Percentiles rank a stretch among this genome's conserved stretches.
Conservation (phyloP, 805 yeast species). For the Yarrowia sp. region DNA sequence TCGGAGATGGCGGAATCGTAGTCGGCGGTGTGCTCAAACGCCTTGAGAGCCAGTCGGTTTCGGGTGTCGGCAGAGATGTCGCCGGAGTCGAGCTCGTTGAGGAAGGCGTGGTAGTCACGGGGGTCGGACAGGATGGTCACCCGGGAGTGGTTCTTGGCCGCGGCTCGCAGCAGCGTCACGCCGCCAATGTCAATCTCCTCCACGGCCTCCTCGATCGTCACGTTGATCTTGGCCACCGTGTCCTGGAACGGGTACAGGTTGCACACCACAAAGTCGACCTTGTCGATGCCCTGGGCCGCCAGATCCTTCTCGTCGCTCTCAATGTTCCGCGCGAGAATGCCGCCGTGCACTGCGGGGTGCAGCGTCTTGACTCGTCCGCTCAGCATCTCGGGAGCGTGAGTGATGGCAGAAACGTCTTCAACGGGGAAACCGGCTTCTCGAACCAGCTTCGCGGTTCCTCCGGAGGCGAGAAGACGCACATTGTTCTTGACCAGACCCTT, state of each 20-base stretch:
- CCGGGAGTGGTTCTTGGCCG: conserved; percentile 97
- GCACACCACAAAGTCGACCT: conserved; percentile 96
- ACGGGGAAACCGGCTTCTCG: conserved; percentile 99
- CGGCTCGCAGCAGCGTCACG: conserved; percentile 95
- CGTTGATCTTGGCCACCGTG: conserved; percentile 93
- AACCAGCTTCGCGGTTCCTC: conserved; percentile 93
- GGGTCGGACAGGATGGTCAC: conserved; percentile 97
- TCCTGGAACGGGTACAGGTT: conserved; percentile 98
- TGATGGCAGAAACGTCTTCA: conserved; percentile 91
- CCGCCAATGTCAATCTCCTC: conserved; percentile 99
- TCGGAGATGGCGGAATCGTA: conserved; percentile 95
- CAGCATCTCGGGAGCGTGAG: conserved; percentile 98
- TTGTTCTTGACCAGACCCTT: conserved; percentile 89
- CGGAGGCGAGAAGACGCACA: conserved; percentile 93
- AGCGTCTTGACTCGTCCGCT: conserved; percentile 98
- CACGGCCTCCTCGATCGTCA: conserved; percentile 95
- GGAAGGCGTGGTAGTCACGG: conserved; percentile 83
- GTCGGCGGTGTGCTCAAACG: conserved; percentile 98
- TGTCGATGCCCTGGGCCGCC: conserved; percentile 86
- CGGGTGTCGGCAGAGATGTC: conserved; percentile 75
- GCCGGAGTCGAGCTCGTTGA: conserved; percentile 78
- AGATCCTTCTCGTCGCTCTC: conserved; percentile 91
- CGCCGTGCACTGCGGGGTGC: conserved; percentile 98
- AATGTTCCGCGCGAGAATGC: conserved; percentile 89
- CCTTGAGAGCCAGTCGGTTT: conserved; percentile 89